A percentile compares a stretch with the other conserved stretches of the same genome.
These are phyloP conservation scores for Euphrasia arctica DNA, from an alignment of 305 asterid species.

Conservation along the genomic window DNA sequence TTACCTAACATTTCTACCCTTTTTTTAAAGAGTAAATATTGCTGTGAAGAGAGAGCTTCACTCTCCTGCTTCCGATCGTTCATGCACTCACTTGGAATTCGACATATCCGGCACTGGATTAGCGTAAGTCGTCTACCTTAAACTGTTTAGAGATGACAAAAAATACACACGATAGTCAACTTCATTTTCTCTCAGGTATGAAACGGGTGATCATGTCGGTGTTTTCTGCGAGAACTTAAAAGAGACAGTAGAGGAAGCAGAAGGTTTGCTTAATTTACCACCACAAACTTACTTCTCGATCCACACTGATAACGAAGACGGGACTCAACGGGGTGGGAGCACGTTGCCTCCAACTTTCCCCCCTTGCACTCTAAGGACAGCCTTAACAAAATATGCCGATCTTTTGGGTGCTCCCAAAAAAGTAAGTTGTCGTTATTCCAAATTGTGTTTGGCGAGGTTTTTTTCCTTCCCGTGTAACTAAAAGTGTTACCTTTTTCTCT, in stretches of 20 bases:
- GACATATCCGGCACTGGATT: constrained; percentile 92
- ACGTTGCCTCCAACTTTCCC: constrained; percentile 86
- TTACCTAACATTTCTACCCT: constrained; percentile 21
- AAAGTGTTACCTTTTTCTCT: constrained; percentile 3
- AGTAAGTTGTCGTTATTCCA: constrained; percentile 34
- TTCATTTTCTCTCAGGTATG: constrained; percentile 50
- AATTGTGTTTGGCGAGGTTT: neutral
- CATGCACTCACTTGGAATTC: constrained; percentile 94
- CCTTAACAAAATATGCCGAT: constrained; percentile 81
- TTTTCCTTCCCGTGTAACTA: neutral
- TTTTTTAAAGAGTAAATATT: constrained; percentile 57
- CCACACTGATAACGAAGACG: constrained; percentile 76
- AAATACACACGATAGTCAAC: neutral
- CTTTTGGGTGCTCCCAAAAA: constrained; percentile 87
- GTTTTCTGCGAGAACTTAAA: constrained; percentile 79
- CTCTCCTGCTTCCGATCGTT: constrained; percentile 85
- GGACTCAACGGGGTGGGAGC: constrained; percentile 63
- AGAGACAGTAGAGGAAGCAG: constrained; percentile 95
- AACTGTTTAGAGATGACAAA: neutral
- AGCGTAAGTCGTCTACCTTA: constrained; percentile 43
- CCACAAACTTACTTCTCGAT: constrained; percentile 83
- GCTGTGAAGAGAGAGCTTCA: constrained; percentile 91
- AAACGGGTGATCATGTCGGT: constrained; percentile 98
- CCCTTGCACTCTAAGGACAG: constrained; percentile 86
- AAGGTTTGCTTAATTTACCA: constrained; percentile 54